Conservation (phyloP, 306 rosid species). For the Lathyrus sativus region DNA sequence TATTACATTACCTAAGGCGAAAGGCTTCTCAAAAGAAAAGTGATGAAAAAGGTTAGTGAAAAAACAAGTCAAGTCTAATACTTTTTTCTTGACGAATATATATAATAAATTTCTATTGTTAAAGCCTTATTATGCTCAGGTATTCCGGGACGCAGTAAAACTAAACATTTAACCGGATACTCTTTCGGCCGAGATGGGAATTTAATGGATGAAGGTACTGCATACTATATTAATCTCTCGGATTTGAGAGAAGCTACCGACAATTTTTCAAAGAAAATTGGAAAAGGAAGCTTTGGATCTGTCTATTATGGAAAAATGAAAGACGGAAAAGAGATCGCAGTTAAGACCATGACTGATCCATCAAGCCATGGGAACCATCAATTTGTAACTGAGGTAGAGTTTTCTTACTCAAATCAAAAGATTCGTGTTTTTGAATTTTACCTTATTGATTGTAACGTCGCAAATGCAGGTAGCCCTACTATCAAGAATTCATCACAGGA, state of each 20-base stretch:
- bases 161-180: constrained; percentile 61
- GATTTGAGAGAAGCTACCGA: constrained; percentile 83
- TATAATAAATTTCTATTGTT: constrained; percentile 32
- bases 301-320: constrained; percentile 92
- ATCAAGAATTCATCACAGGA: constrained; percentile 95
- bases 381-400: constrained; percentile 78
- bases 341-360: constrained; percentile 85
- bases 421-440: constrained; percentile 10
- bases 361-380: constrained; percentile 79
- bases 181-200: constrained; percentile 59
- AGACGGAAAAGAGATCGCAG: constrained; percentile 99
- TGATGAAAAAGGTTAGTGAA: constrained; percentile 60
- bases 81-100: not conserved
- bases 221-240: constrained; percentile 69
- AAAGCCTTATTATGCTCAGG: constrained; percentile 51
- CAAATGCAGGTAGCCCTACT: constrained; percentile 83
- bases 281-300: constrained; percentile 95
- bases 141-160: constrained; percentile 55
- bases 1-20: constrained; percentile 48
- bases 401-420: constrained; percentile 27
- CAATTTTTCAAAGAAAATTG: constrained; percentile 72
- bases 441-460: constrained; percentile 36
- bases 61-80: constrained; percentile 20
- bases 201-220: constrained; percentile 82
- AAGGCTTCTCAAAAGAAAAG: constrained; percentile 48